Evolutionary conservation across 768 basidiomycete genomes (phyloP).

Genomic region (Hygrocybe punicea): DNA sequence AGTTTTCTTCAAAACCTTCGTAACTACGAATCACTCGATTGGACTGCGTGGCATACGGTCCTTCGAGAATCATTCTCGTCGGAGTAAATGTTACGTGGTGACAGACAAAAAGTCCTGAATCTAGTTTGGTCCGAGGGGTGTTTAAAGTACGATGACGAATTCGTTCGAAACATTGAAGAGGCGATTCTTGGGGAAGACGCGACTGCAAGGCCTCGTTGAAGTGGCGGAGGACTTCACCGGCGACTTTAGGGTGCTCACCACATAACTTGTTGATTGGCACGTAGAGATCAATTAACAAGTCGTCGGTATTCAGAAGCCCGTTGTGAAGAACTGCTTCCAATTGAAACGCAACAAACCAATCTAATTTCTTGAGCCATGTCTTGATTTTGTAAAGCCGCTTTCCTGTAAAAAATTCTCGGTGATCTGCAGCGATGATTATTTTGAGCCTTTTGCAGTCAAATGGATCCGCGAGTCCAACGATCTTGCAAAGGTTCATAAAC

Average conservation of each 20-base stretch:
- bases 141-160: constrained; percentile 28
- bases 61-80: constrained; percentile 69
- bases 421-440: constrained; percentile 45
- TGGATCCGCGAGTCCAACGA: constrained; percentile 40
- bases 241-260: constrained; percentile 21
- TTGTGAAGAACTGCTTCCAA: constrained; percentile 67
- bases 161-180: constrained; percentile 46
- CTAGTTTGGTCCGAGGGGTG: constrained; percentile 17
- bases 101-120: constrained; percentile 53
- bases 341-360: constrained; percentile 75
- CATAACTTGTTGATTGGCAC: constrained; percentile 44
- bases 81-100: constrained; percentile 77
- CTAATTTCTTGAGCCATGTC: constrained; percentile 43
- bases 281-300: constrained; percentile 45
- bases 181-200: constrained; percentile 38
- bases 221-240: constrained; percentile 44
- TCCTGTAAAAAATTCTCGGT: constrained; percentile 49
- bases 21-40: constrained; percentile 78
- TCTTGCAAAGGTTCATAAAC: constrained; percentile 54
- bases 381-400: constrained; percentile 47
- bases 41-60: constrained; percentile 70
- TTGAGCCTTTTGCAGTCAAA: constrained; percentile 32
- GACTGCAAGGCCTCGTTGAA: constrained; percentile 50
- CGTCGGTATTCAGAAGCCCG: constrained; percentile 56
- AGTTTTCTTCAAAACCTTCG: constrained; percentile 56